Base-by-base conservation (phyloP, 495 filamentous ascomycete species). In the Bacidia gigantensis region DNA sequence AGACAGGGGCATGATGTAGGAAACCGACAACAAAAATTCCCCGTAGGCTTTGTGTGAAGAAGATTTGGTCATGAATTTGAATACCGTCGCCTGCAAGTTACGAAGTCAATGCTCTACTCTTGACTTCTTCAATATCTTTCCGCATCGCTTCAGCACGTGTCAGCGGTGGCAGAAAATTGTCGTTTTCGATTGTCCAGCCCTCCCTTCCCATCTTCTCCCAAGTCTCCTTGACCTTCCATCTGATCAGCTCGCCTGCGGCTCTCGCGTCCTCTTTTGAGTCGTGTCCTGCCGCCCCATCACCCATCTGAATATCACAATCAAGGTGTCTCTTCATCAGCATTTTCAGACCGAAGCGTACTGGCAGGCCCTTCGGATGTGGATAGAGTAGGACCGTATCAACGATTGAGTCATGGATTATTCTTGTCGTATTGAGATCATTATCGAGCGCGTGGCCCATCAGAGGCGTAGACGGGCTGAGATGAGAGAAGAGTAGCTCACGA, bases 381-480 rank as follows among this genome's bases (percentile, higher is more conserved):
- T 83, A 98, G 49, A 95, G 72, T 49, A 94, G 68, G 7, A 83
- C 74, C 0, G 90, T 95, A 66, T 98, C 92, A 57, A 97, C 75
- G 44, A 96, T 73, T 1, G 75, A 82, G 0, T 82, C 84, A 59
- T 98, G 92, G 43, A 93, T 80, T 41, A 98, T 72, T 11, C 92
- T 80, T 44, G 81, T 69, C 12, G 80, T 76, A 62, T 92, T 92
- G 21, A 98, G 74, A 61, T 98, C 92, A 62, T 98, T 98, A 60
- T 97, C 92, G 10, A 97, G 79, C 3, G 86, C 89, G 65, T 98
- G 92, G 20, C 92, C 92, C 40, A 97, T 84, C 3, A 98, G 66
- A 0, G 87, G 87, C 0, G 89, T 96, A 0, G 73, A 65, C 0
- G 86, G 83, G 14, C 78, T 70, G 32, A 97, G 71, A 47, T 83